phyloP scores from a whole-genome alignment of 306 rosid genomes.

The Sesbania bispinosa region DNA sequence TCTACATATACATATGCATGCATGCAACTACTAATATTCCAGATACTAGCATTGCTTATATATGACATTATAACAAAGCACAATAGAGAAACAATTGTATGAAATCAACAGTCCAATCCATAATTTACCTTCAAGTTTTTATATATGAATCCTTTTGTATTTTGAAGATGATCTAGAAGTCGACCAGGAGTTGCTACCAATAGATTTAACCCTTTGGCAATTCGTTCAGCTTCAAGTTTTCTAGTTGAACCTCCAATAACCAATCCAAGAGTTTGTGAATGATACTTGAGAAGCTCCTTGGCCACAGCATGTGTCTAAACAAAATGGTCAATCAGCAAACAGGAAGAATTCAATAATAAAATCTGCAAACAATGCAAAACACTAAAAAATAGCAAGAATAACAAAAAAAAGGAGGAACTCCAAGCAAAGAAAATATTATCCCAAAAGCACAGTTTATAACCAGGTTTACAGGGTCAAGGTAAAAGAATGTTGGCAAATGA shows the following conservation, averaged over 20 bases:
- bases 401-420: too few species aligned
- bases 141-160: slow-evolving; percentile 73
- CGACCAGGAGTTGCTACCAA: slow-evolving; percentile 97
- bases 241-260: slow-evolving; percentile 88
- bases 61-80: too few species aligned
- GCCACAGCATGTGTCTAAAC: slow-evolving; percentile 89
- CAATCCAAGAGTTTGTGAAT: slow-evolving; percentile 82
- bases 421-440: background rate
- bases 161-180: slow-evolving; percentile 89
- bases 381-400: background rate
- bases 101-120: too few species aligned
- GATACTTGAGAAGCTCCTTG: slow-evolving; percentile 80
- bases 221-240: slow-evolving; percentile 82
- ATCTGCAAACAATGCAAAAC: background rate
- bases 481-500: too few species aligned
- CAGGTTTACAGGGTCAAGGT: too few species aligned
- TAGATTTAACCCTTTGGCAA: slow-evolving; percentile 77
- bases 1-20: slow-evolving; percentile 19
- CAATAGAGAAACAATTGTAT: background rate
- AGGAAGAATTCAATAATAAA: background rate
- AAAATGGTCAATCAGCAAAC: slow-evolving; percentile 1
- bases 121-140: slow-evolving; percentile 68
- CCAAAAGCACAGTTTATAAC: too few species aligned
- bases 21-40: background rate
- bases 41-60: too few species aligned